phyloP scores from a whole-genome alignment of 768 basidiomycete species.

The Xerocomus potaroensis region DNA sequence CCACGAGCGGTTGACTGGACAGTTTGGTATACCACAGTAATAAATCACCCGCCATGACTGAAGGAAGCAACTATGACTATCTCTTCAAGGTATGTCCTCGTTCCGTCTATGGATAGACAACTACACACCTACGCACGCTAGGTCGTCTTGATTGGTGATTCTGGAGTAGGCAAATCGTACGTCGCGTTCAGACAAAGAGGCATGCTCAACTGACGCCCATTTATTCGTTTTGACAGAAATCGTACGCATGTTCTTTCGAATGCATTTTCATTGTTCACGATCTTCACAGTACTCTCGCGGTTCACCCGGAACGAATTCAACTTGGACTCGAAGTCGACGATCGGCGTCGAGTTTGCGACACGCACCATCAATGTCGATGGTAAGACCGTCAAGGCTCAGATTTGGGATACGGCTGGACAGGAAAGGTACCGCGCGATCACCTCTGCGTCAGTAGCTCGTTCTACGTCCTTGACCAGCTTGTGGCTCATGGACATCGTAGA shows the following conservation, averaged over 20 bases:
- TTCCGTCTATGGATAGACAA: background rate
- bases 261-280: slow-evolving; percentile 3
- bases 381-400: slow-evolving; percentile 97
- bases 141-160: slow-evolving; percentile 99
- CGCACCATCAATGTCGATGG: slow-evolving; percentile 92
- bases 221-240: slow-evolving; percentile 25
- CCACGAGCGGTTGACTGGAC: too few relatives aligned
- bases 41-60: slow-evolving; percentile 55
- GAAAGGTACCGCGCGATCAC: slow-evolving; percentile 98
- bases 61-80: slow-evolving; percentile 96
- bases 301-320: slow-evolving; percentile 99
- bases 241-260: slow-evolving; percentile 19
- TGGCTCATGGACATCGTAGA: slow-evolving; percentile 34
- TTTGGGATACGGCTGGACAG: slow-evolving; percentile 99
- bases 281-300: slow-evolving; percentile 83
- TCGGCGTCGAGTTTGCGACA: slow-evolving; percentile 98
- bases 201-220: too few relatives aligned
- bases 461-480: background rate
- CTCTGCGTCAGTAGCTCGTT: slow-evolving; percentile 67
- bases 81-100: slow-evolving; percentile 80
- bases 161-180: slow-evolving; percentile 99
- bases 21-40: slow-evolving; percentile 7
- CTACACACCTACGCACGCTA: slow-evolving; percentile 29
- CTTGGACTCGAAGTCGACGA: slow-evolving; percentile 97
- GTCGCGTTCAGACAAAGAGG: slow-evolving; percentile 36